Base-by-base conservation (phyloP, 202 grass and related monocot species). In the Alloteropsis angusta region DNA sequence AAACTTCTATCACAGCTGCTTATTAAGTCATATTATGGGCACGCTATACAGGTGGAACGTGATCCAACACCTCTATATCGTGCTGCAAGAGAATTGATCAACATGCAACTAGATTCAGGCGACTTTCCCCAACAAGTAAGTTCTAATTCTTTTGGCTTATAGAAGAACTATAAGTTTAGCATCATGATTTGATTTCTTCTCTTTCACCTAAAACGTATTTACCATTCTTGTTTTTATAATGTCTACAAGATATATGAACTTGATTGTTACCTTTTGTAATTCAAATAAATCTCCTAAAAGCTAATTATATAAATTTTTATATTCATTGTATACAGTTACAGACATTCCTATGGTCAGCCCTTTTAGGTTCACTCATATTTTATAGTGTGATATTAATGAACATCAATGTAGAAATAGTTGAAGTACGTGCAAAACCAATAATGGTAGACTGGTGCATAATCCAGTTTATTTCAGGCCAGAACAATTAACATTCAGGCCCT, bases 121-220 rank as follows among this genome's bases (percentile, higher is more conserved):
- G 76, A 85, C 41, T 88, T 88, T 53, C 82, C 76, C 12, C 82
- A 85, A 21, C 86, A 85, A 81, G 82, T 88, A 85, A 70, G 71
- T 23, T 25, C 22, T 45, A 7, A 50, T 57, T n/a, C 49, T 21
- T 47, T 22, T 39, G 38, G 1, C 38, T 15, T 41, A 43, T 25
- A 43, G 18, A 65, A 56, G 4, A 55, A 22, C 32, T 28, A 30
- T 4, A 18, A 7, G 4, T 57, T 7, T 28, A 30, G 5, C 37
- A 45, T 9, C 12, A 19, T 9, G 2, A 46, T 46, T 5, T 37
- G 25, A 17, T 47, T 44, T 1, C 9, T 57, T 73, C 22, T 41
- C 19, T 25, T 55, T 25, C 1, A 17, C 1, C 35, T 25, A 12
- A 37, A n/a, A 38, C 28, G 1, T 30, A 30, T 63, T 60, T 64